phyloP scores from a whole-genome alignment of 192 early-diverging fungal genomes.

The Phycomyces nitens region DNA sequence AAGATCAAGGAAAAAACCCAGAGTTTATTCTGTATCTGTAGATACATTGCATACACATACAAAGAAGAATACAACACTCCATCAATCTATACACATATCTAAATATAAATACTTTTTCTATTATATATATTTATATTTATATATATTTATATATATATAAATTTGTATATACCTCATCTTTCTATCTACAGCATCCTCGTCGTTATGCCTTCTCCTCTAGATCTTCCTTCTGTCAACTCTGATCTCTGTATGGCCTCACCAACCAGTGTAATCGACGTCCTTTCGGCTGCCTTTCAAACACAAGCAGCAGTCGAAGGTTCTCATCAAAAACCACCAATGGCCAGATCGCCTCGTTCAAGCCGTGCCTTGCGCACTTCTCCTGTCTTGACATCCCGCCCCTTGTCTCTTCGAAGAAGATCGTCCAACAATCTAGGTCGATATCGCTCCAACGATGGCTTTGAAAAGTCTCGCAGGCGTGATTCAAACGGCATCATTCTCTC shows the following conservation, averaged over 20 bases:
- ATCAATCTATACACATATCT: no score
- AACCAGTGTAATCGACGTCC: not conserved
- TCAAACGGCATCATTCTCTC: not conserved
- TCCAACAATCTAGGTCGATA: not conserved
- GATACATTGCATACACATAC: no score
- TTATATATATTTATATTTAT: no score
- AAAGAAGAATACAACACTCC: no score
- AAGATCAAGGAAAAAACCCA: no score
- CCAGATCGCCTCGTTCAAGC: not conserved
- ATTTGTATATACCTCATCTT: no score
- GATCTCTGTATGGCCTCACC: not conserved
- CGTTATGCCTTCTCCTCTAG: no score
- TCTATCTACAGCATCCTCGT: no score
- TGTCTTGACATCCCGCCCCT: not conserved
- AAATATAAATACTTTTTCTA: no score
- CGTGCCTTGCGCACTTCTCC: not conserved
- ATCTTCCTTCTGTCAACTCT: no score
- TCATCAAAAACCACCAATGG: not conserved
- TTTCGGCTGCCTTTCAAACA: not conserved
- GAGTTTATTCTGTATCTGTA: no score
- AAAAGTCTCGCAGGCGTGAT: not conserved
- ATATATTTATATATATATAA: no score
- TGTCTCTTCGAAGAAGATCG: not conserved
- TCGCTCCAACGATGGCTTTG: not conserved
- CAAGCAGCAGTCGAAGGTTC: constrained; percentile 1